Evolutionary conservation across 2,329 filamentous ascomycete genomes (phyloP).

Genomic region (Pestalotiopsis sp.): DNA sequence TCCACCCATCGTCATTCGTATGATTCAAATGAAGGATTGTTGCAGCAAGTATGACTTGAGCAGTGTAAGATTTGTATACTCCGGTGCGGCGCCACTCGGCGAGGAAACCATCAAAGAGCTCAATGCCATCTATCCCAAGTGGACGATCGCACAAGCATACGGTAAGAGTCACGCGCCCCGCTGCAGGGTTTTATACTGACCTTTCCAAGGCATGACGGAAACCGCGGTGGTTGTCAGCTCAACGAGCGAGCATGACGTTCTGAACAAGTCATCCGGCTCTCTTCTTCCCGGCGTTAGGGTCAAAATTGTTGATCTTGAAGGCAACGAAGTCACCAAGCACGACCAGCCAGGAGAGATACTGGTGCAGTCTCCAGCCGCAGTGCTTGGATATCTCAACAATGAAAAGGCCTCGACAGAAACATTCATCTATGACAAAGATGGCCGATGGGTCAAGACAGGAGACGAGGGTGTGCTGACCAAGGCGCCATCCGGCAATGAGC

Average conservation of each 20-base stretch:
- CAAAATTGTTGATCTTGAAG: slow-evolving; percentile 70
- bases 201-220: neutral
- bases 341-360: slow-evolving; percentile 80
- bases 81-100: slow-evolving; percentile 78
- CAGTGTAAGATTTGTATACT: slow-evolving; percentile 67
- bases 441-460: slow-evolving; percentile 80
- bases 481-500: slow-evolving; percentile 70
- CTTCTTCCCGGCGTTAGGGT: slow-evolving; percentile 67
- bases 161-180: slow-evolving; percentile 80
- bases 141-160: slow-evolving; percentile 69
- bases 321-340: slow-evolving; percentile 65
- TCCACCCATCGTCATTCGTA: slow-evolving; percentile 79
- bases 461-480: slow-evolving; percentile 77
- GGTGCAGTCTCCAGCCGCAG: slow-evolving; percentile 75
- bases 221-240: slow-evolving; percentile 38
- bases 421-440: slow-evolving; percentile 68
- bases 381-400: slow-evolving; percentile 86
- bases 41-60: slow-evolving; percentile 73
- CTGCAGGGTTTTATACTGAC: slow-evolving; percentile 42
- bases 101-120: slow-evolving; percentile 69
- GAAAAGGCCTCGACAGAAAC: slow-evolving; percentile 81
- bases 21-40: slow-evolving; percentile 66
- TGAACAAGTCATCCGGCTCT: slow-evolving; percentile 72
- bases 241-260: slow-evolving; percentile 64
- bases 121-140: slow-evolving; percentile 45